Base-by-base conservation (phyloP, 202 grass and related monocot species). In the Carex arenaria region DNA sequence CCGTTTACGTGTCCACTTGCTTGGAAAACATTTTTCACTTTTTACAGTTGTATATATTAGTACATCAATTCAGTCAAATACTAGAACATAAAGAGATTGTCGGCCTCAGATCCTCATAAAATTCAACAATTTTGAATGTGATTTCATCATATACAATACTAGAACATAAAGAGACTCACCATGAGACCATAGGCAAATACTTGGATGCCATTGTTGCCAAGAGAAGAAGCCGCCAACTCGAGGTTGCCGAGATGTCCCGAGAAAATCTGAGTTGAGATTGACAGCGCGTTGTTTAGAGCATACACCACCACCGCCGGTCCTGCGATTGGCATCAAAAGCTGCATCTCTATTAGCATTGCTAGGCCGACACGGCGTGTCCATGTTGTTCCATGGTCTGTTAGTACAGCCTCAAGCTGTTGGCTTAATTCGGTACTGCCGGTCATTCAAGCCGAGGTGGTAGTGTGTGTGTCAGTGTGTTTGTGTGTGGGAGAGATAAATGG, bases 151-250 rank as follows among this genome's bases (percentile, higher is more conserved):
- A 62, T 2, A 72, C 43, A 38, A 38, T 4, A 4, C 36, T 5
- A 38, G 5, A 38, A 38, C 36, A 59, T n/a, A 23, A 43, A 26
- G 38, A 12, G 12, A 13, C 36, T 30, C 61, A 97, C 91, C 94
- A 97, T 97, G 71, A 97, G 88, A 11, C 94, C 94, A 90, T 94
- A 97, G 76, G 94, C 94, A 86, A 97, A 97, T 53, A 94, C 81
- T 83, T 97, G 94, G 90, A 97, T 92, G 85, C 94, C 94, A 56
- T 90, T 97, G 90, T 97, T 97, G 45, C 94, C 94, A 68, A 97
- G 94, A 59, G 94, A 97, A 54, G 94, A 82, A 56, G 94, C 94
- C 51, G 94, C 94, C 86, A 97, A 89, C 88, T 97, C 81, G 42
- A 94, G 88, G 81, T 94, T 97, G 72, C 94, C 94, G 73, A 97